Evolutionary conservation across 2,329 filamentous ascomycete species (phyloP).

Genomic region (Graphilbum sp.): DNA sequence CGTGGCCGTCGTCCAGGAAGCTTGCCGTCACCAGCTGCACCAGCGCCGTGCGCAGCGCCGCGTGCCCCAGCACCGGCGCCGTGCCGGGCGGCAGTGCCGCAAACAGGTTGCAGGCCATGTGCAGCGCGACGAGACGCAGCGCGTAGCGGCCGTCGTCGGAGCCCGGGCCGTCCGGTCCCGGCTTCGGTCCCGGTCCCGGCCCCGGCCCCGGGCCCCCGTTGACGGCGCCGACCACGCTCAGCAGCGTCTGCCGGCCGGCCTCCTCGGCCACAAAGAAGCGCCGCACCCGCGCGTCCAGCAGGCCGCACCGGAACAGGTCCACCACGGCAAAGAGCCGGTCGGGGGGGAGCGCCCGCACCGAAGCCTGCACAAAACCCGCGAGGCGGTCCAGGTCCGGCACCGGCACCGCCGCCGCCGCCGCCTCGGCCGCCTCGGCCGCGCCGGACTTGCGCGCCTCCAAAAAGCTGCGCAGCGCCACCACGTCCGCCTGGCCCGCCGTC

Average conservation of each 20-base stretch:
- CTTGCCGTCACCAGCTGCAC: constrained; percentile 58
- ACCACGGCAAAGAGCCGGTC: constrained; percentile 64
- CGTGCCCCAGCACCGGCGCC: constrained; percentile 39
- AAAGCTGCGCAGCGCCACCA: constrained; percentile 53
- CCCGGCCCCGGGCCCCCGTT: too few species aligned
- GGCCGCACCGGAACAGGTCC: constrained; percentile 67
- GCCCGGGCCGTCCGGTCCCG: constrained; percentile 12
- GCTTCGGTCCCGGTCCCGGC: too few species aligned
- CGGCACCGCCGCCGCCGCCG: constrained; percentile 42
- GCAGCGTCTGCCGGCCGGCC: constrained; percentile 42
- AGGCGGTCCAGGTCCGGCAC: constrained; percentile 57
- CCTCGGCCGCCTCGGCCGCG: constrained; percentile 42
- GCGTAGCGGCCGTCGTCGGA: constrained; percentile 49
- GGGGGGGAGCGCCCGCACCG: constrained; percentile 36
- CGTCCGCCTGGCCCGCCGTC: constrained; percentile 31
- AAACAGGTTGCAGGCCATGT: constrained; percentile 76
- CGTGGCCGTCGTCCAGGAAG: constrained; percentile 61
- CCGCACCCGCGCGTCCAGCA: constrained; percentile 63
- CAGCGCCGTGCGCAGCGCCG: constrained; percentile 36
- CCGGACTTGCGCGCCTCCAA: constrained; percentile 45
- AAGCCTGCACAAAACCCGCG: constrained; percentile 40
- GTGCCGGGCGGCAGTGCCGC: constrained; percentile 56
- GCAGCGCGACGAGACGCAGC: constrained; percentile 66
- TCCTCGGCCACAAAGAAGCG: constrained; percentile 67
- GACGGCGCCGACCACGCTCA: constrained; percentile 43